A percentile compares a stretch with the other conserved stretches of the same genome.
phyloP scores from a whole-genome alignment of 225 moss, liverwort and hornwort genomes.

The Anthoceros angustus region DNA sequence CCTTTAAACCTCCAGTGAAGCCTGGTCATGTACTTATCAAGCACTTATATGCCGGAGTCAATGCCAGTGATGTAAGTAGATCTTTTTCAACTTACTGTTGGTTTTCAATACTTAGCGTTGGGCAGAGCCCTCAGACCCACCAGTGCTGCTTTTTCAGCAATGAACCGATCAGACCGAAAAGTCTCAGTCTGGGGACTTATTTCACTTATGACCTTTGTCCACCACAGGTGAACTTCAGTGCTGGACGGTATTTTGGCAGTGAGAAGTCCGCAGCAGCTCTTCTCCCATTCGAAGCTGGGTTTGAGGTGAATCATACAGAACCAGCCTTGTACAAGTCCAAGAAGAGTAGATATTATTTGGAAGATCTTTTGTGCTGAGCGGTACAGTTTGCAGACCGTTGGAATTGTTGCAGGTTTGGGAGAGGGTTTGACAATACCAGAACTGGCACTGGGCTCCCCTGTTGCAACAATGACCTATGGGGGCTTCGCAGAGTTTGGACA shows the following conservation, averaged over 20 bases:
- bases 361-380: neutral
- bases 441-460: constrained; percentile 46
- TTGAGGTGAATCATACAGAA: constrained; percentile 40
- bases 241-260: constrained; percentile 62
- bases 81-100: neutral
- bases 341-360: neutral
- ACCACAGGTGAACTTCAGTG: constrained; percentile 67
- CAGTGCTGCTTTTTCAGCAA: constrained; percentile 1
- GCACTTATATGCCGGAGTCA: constrained; percentile 62
- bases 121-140: too few species aligned
- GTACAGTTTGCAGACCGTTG: constrained; percentile 45
- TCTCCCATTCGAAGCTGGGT: constrained; percentile 66
- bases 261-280: constrained; percentile 28
- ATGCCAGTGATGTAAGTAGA: constrained; percentile 81
- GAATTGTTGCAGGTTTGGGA: constrained; percentile 50
- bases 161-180: neutral
- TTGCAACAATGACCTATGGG: constrained; percentile 48
- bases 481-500: constrained; percentile 69
- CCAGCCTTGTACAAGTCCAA: too few species aligned
- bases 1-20: constrained; percentile 49
- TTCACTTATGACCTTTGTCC: neutral
- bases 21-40: constrained; percentile 80
- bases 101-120: neutral
- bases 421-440: constrained; percentile 22
- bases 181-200: neutral